Percentiles rank a stretch among this genome's conserved stretches.
Conservation (phyloP, 495 filamentous ascomycete species). For the Clohesyomyces aquaticus region DNA sequence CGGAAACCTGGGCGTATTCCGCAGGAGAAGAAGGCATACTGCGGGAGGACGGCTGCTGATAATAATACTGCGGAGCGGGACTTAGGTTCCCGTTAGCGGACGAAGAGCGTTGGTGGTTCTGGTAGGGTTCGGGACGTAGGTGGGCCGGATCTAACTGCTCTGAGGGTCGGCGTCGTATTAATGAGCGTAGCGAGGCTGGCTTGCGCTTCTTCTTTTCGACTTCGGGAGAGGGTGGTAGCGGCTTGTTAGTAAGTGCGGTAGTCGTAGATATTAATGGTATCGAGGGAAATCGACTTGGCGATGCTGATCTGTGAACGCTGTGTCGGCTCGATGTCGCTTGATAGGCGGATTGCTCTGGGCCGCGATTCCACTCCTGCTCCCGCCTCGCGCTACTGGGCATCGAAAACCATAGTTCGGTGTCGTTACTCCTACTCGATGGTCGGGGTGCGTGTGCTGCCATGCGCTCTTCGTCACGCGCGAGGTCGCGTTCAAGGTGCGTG, state of each 20-base stretch:
- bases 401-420: constrained; percentile 30
- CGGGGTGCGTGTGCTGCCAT: constrained; percentile 17
- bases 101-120: constrained; percentile 22
- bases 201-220: constrained; percentile 30
- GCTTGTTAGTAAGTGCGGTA: constrained; percentile 25
- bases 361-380: constrained; percentile 7
- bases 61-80: constrained; percentile 24
- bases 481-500: constrained; percentile 28
- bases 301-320: constrained; percentile 21
- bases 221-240: constrained; percentile 32
- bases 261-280: constrained; percentile 33
- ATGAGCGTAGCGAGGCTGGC: constrained; percentile 27
- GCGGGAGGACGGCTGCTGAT: constrained; percentile 28
- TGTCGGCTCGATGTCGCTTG: constrained; percentile 33
- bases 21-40: constrained; percentile 38
- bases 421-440: constrained; percentile 3
- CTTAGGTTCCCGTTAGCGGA: constrained; percentile 21
- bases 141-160: constrained; percentile 27
- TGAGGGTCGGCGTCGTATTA: constrained; percentile 33
- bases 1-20: constrained; percentile 9
- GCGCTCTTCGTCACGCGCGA: constrained; percentile 10
- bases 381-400: constrained; percentile 19
- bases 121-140: constrained; percentile 30
- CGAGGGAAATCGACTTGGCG: constrained; percentile 26
- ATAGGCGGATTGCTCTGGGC: constrained; percentile 30